These are phyloP conservation scores for Floccularia luteovirens DNA, from an alignment of 768 basidiomycete genomes.

Conservation along the genomic window DNA sequence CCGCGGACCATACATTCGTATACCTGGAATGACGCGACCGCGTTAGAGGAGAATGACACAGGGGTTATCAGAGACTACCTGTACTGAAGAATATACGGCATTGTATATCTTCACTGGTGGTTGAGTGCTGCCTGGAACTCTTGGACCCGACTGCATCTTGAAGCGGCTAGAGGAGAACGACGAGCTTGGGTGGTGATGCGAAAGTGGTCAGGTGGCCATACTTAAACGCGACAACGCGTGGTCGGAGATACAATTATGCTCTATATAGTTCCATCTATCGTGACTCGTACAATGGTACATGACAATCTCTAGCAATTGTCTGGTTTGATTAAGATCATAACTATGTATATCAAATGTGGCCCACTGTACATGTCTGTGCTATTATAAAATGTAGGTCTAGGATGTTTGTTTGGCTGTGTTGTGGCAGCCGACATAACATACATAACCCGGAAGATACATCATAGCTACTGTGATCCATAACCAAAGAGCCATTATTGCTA, in stretches of 20 bases:
- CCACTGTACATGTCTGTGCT: too few relatives aligned
- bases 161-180: slow-evolving; percentile 18
- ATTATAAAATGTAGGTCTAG: too few relatives aligned
- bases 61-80: slow-evolving; percentile 31
- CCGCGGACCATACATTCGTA: slow-evolving; percentile 98
- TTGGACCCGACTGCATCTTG: slow-evolving; percentile 41
- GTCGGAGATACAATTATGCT: slow-evolving; percentile 21
- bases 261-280: too few relatives aligned
- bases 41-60: slow-evolving; percentile 17
- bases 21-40: slow-evolving; percentile 53
- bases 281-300: too few relatives aligned
- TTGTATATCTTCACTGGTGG: slow-evolving; percentile 84
- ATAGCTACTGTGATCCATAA: too few relatives aligned
- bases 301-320: too few relatives aligned
- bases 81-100: slow-evolving; percentile 87
- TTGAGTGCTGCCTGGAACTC: slow-evolving; percentile 32
- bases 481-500: too few relatives aligned
- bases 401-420: too few relatives aligned
- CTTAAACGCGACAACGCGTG: slow-evolving; percentile 31
- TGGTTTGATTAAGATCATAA: too few relatives aligned
- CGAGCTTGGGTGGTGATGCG: slow-evolving; percentile 15
- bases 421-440: too few relatives aligned
- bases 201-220: slow-evolving; percentile 25
- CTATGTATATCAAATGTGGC: too few relatives aligned
- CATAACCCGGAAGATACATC: too few relatives aligned